Evolutionary conservation across 1,139 yeast species (phyloP), one percentile per base, ranked within the genome.

Genomic region (Zygotorulaspora mrakii): DNA sequence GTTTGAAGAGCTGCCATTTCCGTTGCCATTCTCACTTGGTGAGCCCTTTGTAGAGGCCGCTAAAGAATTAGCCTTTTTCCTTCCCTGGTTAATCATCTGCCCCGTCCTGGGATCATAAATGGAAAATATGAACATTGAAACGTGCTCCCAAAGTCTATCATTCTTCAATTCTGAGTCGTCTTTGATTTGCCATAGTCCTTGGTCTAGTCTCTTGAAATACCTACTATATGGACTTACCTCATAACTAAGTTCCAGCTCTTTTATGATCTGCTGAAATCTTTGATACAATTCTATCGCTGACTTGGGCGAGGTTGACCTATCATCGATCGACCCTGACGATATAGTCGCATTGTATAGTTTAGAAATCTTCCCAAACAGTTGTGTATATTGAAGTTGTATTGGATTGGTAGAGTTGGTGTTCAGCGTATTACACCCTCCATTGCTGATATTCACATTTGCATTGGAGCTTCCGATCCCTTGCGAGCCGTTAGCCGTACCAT

Each of bases 211-310:
- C 12, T 45, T 48, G 40, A 62, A 61, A 45, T 57, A 62, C 35
- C 51, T 54, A n/a, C 53, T 48, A 40, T 61, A 61, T 10, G 64
- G 63, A 24, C 60, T 53, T 0, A 46, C 50, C 21, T 55, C 62
- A 41, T 47, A 54, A 31, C 62, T 54, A 29, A 59, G 43, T 26
- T 55, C 57, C 31, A 62, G 39, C 39, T 57, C 63, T 38, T 54
- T 55, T 7, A 61, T 41, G 5, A 61, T 60, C 41, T 58, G 62
- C 34, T 53, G 57, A 35, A 62, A 61, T 26, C 61, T 46, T 43
- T 59, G 63, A 41, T 50, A 61, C 24, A 62, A 43, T 40, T 61
- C 65, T 13, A 59, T 59, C 17, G 61, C 50, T 1, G 62, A 55
- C 39, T 59, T 60, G 9, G 61, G 61, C 10, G 61, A 53, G 5